Evolutionary conservation across 2,329 filamentous ascomycete species (phyloP), one percentile per base, ranked within the genome.

Genomic region (Scolecobasidium constrictum): DNA sequence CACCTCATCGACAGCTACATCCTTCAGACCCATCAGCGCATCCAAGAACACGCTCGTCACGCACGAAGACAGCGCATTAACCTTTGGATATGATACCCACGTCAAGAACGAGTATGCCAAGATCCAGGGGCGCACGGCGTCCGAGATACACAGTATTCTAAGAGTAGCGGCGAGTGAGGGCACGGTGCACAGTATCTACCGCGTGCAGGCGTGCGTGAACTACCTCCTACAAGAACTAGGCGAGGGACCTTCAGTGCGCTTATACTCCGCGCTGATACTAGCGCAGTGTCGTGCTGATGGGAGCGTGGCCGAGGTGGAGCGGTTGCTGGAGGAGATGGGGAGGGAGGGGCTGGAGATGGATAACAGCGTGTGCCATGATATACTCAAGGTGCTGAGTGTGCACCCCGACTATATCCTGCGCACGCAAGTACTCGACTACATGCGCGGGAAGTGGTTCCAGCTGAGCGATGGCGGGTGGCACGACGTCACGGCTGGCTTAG

Each of bases 381-480:
- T 81, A 2, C 64, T 95, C 31, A 76, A 78, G 59, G 81, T 75
- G 4, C 68, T 95, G 18, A 77, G 84, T 1, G 75, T 92, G 6
- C 92, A 96, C 57, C 86, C 90, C 0, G 84, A 96, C 60, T 90
- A 93, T 52, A 51, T 86, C 4, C 65, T 92, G 18, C 78, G 87
- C 26, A 73, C 75, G 42, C 71, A 80, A 26, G 71, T 94, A 3
- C 65, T 95, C 31, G 65, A 75, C 43, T 78, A 81, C 44, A 86
- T 92, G 82, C 76, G 77, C 53, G 69, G 77, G 44, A 71, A 77
- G 48, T 94, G 86, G 83, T 72, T 83, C 41, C 64, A 67, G 6
- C 63, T 84, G 6, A 76, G 70, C 34, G 72, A 69, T 9, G 67
- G 72, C 5, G 81, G 78, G 6, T 75, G 74, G 56, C 75, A 83